Conservation (phyloP, 2,329 filamentous ascomycete species). For the Trichoderma koningii region DNA sequence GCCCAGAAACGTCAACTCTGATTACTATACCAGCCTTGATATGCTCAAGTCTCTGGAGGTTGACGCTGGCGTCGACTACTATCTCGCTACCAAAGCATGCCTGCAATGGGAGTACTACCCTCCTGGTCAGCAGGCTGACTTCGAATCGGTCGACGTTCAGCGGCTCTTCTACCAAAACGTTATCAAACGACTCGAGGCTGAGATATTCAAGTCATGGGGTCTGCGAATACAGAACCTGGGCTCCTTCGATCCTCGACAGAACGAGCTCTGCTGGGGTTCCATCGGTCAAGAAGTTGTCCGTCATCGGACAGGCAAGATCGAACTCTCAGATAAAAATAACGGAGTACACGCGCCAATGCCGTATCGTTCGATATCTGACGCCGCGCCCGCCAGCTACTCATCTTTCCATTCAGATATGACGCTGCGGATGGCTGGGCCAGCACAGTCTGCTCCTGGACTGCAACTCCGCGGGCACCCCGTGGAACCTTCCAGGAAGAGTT, state of each 20-base stretch:
- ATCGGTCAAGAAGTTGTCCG: conserved; percentile 16
- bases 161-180: conserved; percentile 18
- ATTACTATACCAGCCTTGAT: conserved; percentile 14
- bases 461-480: background rate
- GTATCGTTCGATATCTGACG: conserved; percentile 5
- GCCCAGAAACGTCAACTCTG: background rate
- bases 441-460: background rate
- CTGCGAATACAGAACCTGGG: conserved; percentile 7
- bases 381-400: background rate
- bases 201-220: conserved; percentile 14
- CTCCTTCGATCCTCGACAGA: conserved; percentile 12
- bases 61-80: conserved; percentile 4
- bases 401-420: background rate
- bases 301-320: background rate
- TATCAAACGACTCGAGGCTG: conserved; percentile 9
- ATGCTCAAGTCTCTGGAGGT: conserved; percentile 10
- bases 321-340: background rate
- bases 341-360: background rate
- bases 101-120: conserved; percentile 5
- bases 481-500: background rate
- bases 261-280: conserved; percentile 13
- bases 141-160: conserved; percentile 6
- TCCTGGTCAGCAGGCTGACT: background rate
- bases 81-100: conserved; percentile 8
- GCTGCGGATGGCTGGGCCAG: background rate